Evolutionary conservation across 192 early-diverging fungal genomes (phyloP).

Genomic region (Globomyces pollinis-pini): DNA sequence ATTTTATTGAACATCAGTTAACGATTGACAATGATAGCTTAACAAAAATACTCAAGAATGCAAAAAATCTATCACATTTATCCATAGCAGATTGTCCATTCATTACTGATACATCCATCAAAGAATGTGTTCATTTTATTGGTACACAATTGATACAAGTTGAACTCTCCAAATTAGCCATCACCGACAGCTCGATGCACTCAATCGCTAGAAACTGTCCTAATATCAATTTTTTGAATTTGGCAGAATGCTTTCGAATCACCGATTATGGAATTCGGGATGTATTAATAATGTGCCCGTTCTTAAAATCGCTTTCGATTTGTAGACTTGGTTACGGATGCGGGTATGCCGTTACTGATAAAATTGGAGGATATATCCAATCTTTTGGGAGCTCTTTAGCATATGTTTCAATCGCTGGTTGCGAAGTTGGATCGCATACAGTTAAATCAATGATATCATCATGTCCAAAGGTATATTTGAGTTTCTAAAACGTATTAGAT

Average conservation of each 20-base stretch:
- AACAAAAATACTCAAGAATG: not conserved
- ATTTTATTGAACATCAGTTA: not conserved
- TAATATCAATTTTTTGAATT: not conserved
- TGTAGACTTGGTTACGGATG: too few relatives aligned
- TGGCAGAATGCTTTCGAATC: not conserved
- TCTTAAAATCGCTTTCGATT: too few relatives aligned
- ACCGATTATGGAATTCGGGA: not conserved
- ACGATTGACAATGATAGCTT: not conserved
- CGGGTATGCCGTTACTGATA: too few relatives aligned
- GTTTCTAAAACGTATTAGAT: too few relatives aligned
- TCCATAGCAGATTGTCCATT: not conserved
- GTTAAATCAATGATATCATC: too few relatives aligned
- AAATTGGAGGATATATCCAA: too few relatives aligned
- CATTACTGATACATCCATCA: not conserved
- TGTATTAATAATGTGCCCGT: too few relatives aligned
- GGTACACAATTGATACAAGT: not conserved
- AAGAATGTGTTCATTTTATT: not conserved
- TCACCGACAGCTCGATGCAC: not conserved
- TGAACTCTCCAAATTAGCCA: not conserved
- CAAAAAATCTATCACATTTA: not conserved
- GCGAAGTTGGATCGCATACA: too few relatives aligned
- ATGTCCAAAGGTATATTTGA: too few relatives aligned
- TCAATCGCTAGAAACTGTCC: not conserved
- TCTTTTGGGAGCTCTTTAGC: too few relatives aligned
- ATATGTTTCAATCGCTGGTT: too few relatives aligned